phyloP scores from a whole-genome alignment of 1,284 basidiomycete species.

The Naganishia sp. region DNA sequence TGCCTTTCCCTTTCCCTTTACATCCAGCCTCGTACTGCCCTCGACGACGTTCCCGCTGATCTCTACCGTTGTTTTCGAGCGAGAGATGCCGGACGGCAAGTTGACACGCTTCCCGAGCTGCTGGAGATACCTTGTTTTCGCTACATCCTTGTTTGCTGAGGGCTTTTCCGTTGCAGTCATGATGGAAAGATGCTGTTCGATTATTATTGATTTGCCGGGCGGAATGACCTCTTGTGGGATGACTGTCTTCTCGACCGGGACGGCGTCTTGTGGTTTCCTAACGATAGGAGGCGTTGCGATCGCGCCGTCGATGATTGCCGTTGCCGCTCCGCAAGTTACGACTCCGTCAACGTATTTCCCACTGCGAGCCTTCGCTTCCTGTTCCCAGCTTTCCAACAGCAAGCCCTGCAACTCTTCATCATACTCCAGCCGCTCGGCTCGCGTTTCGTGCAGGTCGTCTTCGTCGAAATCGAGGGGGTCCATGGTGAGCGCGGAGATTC shows the following conservation, averaged over 20 bases:
- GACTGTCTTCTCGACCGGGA: too few species aligned
- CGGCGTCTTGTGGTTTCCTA: too few species aligned
- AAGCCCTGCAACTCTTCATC: slow-evolving; percentile 2
- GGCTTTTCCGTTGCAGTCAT: background rate
- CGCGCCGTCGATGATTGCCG: too few species aligned
- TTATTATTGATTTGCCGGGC: too few species aligned
- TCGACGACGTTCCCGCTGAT: background rate
- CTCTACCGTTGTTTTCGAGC: background rate
- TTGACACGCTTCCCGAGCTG: background rate
- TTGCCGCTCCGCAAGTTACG: too few species aligned
- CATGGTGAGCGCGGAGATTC: background rate
- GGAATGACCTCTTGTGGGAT: too few species aligned
- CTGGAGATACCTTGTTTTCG: background rate
- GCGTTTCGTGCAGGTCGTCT: slow-evolving; percentile 21
- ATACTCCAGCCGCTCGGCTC: slow-evolving; percentile 9
- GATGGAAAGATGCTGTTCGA: background rate
- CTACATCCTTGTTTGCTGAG: background rate
- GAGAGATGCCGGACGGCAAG: background rate
- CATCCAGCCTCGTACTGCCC: too few species aligned
- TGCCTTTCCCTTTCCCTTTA: slow-evolving; percentile 3
- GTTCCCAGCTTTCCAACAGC: slow-evolving; percentile 5
- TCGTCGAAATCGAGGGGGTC: slow-evolving; percentile 9
- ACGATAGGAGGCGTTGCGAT: too few species aligned
- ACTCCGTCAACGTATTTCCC: too few species aligned
- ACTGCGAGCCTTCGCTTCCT: background rate